Percentiles rank a stretch among this genome's conserved stretches.
phyloP scores from a whole-genome alignment of 2,329 filamentous ascomycete species.

The Coniella lustricola region DNA sequence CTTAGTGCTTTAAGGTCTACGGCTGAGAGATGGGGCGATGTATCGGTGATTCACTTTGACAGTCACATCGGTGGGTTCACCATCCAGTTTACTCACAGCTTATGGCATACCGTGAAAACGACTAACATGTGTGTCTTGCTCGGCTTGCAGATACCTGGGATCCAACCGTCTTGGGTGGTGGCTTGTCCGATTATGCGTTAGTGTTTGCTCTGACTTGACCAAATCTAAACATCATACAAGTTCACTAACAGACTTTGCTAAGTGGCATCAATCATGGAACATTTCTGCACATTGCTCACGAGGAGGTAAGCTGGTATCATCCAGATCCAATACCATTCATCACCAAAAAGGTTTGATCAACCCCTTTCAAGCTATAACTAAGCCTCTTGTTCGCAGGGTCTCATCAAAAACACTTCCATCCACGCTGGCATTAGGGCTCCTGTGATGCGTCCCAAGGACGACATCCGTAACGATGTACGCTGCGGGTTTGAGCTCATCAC shows the following conservation, averaged over 20 bases:
- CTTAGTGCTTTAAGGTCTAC: conserved; percentile 55
- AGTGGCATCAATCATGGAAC: conserved; percentile 47
- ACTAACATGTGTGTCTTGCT: neutral
- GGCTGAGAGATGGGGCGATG: conserved; percentile 47
- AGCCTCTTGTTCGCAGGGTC: conserved; percentile 25
- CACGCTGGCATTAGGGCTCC: conserved; percentile 57
- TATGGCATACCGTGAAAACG: too few relatives aligned
- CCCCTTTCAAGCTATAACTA: neutral
- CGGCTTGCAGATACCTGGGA: conserved; percentile 61
- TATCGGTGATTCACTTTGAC: conserved; percentile 61
- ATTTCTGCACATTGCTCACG: conserved; percentile 55
- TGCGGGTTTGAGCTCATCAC: conserved; percentile 53
- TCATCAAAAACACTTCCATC: conserved; percentile 51
- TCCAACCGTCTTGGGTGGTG: conserved; percentile 47
- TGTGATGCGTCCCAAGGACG: conserved; percentile 36
- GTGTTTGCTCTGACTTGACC: conserved; percentile 19
- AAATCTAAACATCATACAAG: too few relatives aligned
- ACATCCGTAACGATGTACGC: conserved; percentile 48
- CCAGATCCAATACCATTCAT: too few relatives aligned
- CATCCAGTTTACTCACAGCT: neutral
- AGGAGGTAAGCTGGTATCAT: conserved; percentile 35
- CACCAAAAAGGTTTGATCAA: neutral
- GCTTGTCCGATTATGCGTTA: conserved; percentile 53
- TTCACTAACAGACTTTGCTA: neutral
- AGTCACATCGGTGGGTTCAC: conserved; percentile 45